Evolutionary conservation across 495 filamentous ascomycete species (phyloP).

Genomic region (Neohortaea acidophila): DNA sequence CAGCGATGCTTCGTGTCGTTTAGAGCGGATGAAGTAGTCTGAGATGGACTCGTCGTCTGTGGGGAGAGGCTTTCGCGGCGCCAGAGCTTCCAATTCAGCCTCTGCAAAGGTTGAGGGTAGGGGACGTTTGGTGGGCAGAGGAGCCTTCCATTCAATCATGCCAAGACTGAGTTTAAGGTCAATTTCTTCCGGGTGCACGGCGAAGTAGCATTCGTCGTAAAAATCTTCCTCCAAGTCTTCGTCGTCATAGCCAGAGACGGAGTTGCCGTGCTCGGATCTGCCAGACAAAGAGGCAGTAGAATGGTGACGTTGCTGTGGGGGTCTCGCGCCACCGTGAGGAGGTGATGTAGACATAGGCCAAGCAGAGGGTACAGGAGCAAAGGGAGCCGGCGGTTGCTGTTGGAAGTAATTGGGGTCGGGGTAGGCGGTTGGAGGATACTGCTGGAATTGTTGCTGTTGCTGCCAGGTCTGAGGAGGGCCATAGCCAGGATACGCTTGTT

Average conservation of each 20-base stretch:
- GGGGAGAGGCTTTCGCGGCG: conserved; percentile 13
- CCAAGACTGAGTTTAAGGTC: conserved; percentile 26
- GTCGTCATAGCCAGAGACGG: conserved; percentile 15
- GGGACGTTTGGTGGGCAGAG: conserved; percentile 23
- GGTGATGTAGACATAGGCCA: too few relatives aligned
- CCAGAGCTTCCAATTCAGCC: conserved; percentile 23
- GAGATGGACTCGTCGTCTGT: conserved; percentile 25
- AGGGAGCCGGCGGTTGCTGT: too few relatives aligned
- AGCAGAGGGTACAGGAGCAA: too few relatives aligned
- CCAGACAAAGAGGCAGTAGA: too few relatives aligned
- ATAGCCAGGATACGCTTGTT: conserved; percentile 7
- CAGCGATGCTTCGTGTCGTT: conserved; percentile 20
- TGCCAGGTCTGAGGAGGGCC: not conserved
- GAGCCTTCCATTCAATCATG: conserved; percentile 24
- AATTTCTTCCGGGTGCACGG: conserved; percentile 23
- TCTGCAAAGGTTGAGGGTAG: conserved; percentile 24
- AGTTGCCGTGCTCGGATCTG: too few relatives aligned
- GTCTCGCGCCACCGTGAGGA: too few relatives aligned
- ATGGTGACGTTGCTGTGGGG: too few relatives aligned
- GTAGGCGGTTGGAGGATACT: too few relatives aligned
- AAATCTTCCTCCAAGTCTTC: conserved; percentile 23
- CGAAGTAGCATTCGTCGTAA: conserved; percentile 23
- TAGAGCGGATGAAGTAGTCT: conserved; percentile 24
- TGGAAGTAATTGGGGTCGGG: too few relatives aligned
- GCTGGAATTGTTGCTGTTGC: conserved; percentile 1